Evolutionary conservation across 2,329 filamentous ascomycete species (phyloP), one percentile per base, ranked within the genome.

Genomic region (Ciborinia camelliae): DNA sequence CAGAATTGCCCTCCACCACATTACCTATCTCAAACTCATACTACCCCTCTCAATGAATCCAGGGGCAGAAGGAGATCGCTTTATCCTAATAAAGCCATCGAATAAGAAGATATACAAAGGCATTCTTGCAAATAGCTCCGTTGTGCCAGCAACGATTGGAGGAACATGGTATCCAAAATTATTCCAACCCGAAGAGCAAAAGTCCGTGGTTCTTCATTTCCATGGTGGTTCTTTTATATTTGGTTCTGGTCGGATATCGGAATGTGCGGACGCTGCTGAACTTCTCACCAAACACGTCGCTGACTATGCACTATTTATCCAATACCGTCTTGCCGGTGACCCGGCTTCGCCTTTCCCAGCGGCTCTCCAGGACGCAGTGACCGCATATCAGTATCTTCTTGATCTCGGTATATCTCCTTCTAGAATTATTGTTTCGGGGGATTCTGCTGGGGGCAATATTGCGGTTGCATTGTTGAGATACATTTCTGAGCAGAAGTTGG

Each of bases 361-460:
- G 0, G 78, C 80, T 9, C 69, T 82, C 6, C 80, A 83, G 71
- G 81, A 83, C 69, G 74, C 73, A 5, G 67, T 84, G 52, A 78
- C 80, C 0, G 69, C 75, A 5, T 82, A 82, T 69, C 70, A 79
- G 12, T 79, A 82, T 71, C 66, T 81, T n/a, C 69, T 77, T 28
- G 73, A 74, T 8, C 69, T 79, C 20, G 66, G 73, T 2, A 74
- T 83, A 53, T 70, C 79, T 0, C 67, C 79, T 0, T 62, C 65
- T 1, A 73, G 77, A 45, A 80, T 84, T 63, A 72, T 79, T 0
- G 10, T 84, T 0, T 77, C 76, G 0, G 81, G 81, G 10, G 81
- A 84, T 70, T 80, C 78, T 43, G 81, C 81, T 0, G 81, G 81
- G 63, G 81, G 72, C 0, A 81, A 83, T 68, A 72, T 81, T 12